These are phyloP conservation scores for Daucus carota DNA, from an alignment of 129 eudicot genomes.

Conservation along the genomic window DNA sequence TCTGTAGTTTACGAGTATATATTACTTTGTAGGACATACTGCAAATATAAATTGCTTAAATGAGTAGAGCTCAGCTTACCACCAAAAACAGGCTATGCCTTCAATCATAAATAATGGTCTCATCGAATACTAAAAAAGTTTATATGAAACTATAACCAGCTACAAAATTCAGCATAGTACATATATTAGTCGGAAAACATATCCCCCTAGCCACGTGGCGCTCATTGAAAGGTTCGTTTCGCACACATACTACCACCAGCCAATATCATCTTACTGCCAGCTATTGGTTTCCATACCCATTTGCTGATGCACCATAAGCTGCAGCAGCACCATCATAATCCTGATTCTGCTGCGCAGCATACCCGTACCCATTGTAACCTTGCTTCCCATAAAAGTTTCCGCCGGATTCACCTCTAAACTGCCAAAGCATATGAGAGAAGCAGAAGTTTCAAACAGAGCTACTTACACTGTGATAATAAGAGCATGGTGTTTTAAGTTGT, in stretches of 20 bases:
- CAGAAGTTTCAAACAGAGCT: neutral
- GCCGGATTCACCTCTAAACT: conserved; percentile 35
- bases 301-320: conserved; percentile 45
- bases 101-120: conserved; percentile 6
- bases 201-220: neutral
- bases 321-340: conserved; percentile 43
- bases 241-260: neutral
- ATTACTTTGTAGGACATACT: too few relatives aligned
- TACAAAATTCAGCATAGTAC: conserved; percentile 26
- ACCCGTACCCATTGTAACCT: conserved; percentile 53
- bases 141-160: conserved; percentile 12
- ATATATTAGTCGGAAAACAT: conserved; percentile 1
- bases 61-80: neutral
- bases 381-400: conserved; percentile 51
- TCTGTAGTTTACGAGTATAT: too few relatives aligned
- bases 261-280: conserved; percentile 48
- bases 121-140: conserved; percentile 2
- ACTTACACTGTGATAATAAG: neutral
- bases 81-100: neutral
- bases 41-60: neutral
- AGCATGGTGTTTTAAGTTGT: neutral
- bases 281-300: conserved; percentile 68
- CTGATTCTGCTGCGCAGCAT: conserved; percentile 42
- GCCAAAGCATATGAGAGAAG: conserved; percentile 18
- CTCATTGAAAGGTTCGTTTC: conserved; percentile 4